These are phyloP conservation scores for Phialophora expanda DNA, from an alignment of 2,329 filamentous ascomycete species.

Conservation along the genomic window DNA sequence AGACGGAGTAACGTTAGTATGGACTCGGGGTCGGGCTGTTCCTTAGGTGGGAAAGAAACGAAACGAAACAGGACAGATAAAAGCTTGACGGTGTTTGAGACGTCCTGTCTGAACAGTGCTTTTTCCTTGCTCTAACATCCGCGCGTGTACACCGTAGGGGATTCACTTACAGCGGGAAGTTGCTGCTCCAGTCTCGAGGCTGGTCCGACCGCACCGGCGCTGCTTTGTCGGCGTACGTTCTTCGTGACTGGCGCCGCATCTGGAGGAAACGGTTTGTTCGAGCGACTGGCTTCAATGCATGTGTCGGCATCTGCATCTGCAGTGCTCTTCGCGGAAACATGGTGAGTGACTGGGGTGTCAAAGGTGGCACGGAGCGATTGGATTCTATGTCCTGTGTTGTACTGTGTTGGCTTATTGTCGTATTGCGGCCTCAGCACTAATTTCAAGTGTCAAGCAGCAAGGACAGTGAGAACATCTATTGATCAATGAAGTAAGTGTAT, in stretches of 20 bases:
- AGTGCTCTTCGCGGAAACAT: not conserved
- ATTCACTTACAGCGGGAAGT: constrained; percentile 19
- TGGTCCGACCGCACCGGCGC: not conserved
- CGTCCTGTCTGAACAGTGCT: no score
- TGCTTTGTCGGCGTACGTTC: constrained; percentile 8
- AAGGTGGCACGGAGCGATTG: not conserved
- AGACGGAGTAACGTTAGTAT: no score
- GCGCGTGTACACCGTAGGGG: not conserved
- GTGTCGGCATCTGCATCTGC: not conserved
- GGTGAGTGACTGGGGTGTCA: not conserved
- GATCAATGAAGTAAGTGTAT: not conserved
- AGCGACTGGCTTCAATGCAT: not conserved
- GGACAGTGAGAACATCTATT: no score
- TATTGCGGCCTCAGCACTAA: not conserved
- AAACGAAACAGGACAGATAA: no score
- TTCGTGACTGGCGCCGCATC: constrained; percentile 1
- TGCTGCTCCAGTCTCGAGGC: constrained; percentile 14
- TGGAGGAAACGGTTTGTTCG: not conserved
- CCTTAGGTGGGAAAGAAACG: no score
- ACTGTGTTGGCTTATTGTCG: not conserved
- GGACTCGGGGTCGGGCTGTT: no score
- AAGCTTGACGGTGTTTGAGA: no score
- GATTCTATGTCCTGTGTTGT: not conserved
- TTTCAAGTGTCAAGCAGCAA: not conserved
- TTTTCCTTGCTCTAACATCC: no score